Evolutionary conservation across 805 yeast species (phyloP), one percentile per base, ranked within the genome.

Genomic region (Kuraishia hungarica): DNA sequence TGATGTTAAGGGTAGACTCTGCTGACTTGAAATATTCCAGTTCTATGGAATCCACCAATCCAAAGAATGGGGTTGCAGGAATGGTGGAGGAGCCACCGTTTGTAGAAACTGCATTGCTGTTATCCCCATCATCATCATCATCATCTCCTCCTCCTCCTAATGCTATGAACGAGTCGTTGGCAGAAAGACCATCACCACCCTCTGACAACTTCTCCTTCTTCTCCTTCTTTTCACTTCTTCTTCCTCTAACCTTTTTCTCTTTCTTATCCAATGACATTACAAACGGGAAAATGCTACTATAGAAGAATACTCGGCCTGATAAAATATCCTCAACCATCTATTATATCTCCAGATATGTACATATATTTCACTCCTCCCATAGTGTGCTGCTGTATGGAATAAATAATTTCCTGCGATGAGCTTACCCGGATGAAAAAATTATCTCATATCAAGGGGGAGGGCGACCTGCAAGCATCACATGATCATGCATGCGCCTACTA

Each of bases 1-100:
- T 83, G 48, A 90, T 79, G 51, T 91, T 85, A 49, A 93, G 74
- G 0, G 94, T 87, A 2, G 91, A 81, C 69, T 93, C 98, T 0
- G 97, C 96, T 63, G 86, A 90, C 64, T 89, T 90, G 76, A 93
- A 94, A 69, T 94, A 93, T 59, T 91, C 97, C 48, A 89, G 71
- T 68, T 93, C 98, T 28, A 81, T 78, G 2, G 91, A 70, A 67
- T 90, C 96, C 11, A 93, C 85, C 43, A 93, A 76, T 22, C 99
- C 99, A 68, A 85, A 94, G 66, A 92, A 93, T 20, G 87, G 71
- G 17, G 67, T 65, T 22, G 61, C 51, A 39, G 53, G 28, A 39
- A 54, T 54, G 48, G 51, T 51, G 26, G 57, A 35, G 47, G 28
- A 35, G 24, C 39, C 51, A 21, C 46, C 24, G 23, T 21, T 49